Conservation (phyloP, 169 alveolate genomes). For the Theileria equi region DNA sequence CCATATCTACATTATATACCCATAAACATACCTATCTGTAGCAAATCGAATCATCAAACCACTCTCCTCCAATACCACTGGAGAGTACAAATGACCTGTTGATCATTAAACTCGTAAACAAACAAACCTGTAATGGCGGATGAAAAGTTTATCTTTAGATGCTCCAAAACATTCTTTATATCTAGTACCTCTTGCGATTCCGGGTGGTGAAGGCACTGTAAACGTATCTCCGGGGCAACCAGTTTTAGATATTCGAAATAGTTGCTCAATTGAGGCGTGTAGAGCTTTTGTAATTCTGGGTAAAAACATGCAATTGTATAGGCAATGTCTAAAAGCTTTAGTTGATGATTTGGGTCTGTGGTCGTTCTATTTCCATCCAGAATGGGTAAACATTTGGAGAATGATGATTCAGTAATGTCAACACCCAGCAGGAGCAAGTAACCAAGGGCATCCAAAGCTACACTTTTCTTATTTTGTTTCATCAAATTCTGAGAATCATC, state of each 20-base stretch:
- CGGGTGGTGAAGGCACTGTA: constrained; percentile 9
- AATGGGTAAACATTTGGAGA: neutral
- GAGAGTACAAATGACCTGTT: constrained; percentile 54
- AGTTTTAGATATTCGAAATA: constrained; percentile 32
- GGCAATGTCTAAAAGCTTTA: constrained; percentile 15
- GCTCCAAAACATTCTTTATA: constrained; percentile 12
- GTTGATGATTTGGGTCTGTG: constrained; percentile 3
- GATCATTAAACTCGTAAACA: neutral
- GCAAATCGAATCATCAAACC: constrained; percentile 17
- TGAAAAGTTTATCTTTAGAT: constrained; percentile 12
- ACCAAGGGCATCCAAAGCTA: constrained; percentile 9
- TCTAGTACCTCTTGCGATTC: constrained; percentile 1
- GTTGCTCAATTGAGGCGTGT: neutral
- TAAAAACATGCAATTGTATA: neutral
- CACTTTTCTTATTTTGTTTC: neutral
- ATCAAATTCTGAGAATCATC: neutral
- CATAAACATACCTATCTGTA: constrained; percentile 8
- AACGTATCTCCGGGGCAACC: constrained; percentile 15
- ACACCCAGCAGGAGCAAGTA: constrained; percentile 3
- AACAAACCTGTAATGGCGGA: constrained; percentile 53
- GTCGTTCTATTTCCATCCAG: constrained; percentile 8
- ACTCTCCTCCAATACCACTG: constrained; percentile 26
- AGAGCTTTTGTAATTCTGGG: neutral
- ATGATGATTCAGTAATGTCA: neutral
- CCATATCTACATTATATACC: neutral